These are phyloP conservation scores for Dunaliella sp. DNA, from an alignment of 139 green algal species.

Conservation along the genomic window DNA sequence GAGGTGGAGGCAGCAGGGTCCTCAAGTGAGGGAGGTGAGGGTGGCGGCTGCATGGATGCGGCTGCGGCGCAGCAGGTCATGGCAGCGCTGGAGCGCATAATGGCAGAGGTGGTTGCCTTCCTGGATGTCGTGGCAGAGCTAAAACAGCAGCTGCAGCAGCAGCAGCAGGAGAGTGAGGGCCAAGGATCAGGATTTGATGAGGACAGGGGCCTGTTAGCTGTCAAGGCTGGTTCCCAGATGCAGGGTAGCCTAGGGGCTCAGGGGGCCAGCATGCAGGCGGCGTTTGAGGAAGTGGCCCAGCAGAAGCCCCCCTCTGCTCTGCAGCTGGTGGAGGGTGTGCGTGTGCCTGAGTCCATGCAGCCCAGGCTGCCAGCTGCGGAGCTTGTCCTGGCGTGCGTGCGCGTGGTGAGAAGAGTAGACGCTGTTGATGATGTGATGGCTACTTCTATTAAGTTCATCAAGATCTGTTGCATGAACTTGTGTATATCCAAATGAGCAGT, in stretches of 20 bases:
- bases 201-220: neutral
- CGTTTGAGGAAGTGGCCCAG: neutral
- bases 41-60: neutral
- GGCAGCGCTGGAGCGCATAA: conserved; percentile 21
- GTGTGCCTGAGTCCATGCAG: conserved; percentile 5
- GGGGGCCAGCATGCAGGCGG: neutral
- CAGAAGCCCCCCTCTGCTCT: conserved; percentile 18
- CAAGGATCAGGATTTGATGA: neutral
- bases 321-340: conserved; percentile 7
- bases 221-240: neutral
- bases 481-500: no score
- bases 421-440: no score
- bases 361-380: neutral
- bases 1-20: conserved; percentile 10
- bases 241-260: neutral
- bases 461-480: no score
- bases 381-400: conserved; percentile 21
- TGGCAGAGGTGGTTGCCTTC: conserved; percentile 57
- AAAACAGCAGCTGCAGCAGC: neutral
- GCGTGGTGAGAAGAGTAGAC: neutral
- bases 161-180: no score
- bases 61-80: conserved; percentile 21
- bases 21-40: neutral
- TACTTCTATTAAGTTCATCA: no score
- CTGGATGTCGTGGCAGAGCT: conserved; percentile 36